Evolutionary conservation across 441 rosid genomes (phyloP).

Genomic region (Adansonia madagascariensis): DNA sequence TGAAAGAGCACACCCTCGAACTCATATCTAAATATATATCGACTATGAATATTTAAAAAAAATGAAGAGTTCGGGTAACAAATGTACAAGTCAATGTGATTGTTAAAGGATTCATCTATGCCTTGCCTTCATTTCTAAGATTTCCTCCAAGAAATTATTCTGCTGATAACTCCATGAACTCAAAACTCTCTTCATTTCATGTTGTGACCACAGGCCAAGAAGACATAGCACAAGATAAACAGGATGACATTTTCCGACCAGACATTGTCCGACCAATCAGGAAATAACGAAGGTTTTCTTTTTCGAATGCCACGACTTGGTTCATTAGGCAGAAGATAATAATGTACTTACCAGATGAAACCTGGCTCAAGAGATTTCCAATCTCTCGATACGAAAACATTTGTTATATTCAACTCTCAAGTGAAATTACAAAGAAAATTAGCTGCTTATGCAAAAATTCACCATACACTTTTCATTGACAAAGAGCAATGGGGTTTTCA

Average conservation of each 20-base stretch:
- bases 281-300: neutral
- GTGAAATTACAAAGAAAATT: conserved; percentile 18
- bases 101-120: too few species aligned
- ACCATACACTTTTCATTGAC: neutral
- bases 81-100: too few species aligned
- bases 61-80: too few species aligned
- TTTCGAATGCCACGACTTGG: neutral
- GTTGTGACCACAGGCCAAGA: conserved; percentile 52
- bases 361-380: conserved; percentile 24
- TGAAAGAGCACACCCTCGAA: too few species aligned
- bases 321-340: conserved; percentile 4
- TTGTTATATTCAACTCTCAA: neutral
- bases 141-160: neutral
- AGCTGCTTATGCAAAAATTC: neutral
- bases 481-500: neutral
- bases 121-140: neutral
- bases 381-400: conserved; percentile 15
- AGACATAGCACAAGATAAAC: conserved; percentile 31
- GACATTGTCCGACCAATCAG: neutral
- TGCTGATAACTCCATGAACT: neutral
- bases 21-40: too few species aligned
- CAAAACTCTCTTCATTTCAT: conserved; percentile 9
- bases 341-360: conserved; percentile 1
- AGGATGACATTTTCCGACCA: neutral
- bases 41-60: too few species aligned